A percentile compares a stretch with the other conserved stretches of the same genome.
These are phyloP conservation scores for Sabuloglossum arenarium DNA, from an alignment of 495 filamentous ascomycete genomes.

Conservation along the genomic window DNA sequence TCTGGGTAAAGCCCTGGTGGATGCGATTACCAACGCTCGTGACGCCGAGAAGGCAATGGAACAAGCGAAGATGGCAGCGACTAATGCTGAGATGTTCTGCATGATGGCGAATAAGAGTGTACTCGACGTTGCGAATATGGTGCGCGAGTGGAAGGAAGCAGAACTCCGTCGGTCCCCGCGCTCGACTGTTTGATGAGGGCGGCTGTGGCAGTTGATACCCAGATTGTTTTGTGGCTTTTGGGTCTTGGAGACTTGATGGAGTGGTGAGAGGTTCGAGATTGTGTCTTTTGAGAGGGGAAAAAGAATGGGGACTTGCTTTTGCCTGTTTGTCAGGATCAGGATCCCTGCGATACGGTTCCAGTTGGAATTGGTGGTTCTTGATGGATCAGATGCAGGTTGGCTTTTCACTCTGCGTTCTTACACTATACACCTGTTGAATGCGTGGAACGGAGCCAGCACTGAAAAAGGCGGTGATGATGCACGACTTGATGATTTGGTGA, in stretches of 20 bases:
- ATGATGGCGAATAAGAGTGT: slow-evolving; percentile 14
- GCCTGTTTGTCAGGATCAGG: neutral
- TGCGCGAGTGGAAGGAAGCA: neutral
- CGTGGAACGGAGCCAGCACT: no score
- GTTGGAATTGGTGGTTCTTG: no score
- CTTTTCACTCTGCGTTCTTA: no score
- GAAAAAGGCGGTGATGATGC: no score
- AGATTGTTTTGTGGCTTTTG: neutral
- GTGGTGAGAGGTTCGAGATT: neutral
- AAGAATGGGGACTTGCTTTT: neutral
- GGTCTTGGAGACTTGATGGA: neutral
- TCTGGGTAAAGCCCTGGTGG: slow-evolving; percentile 18
- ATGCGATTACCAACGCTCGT: slow-evolving; percentile 16
- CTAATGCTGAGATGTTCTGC: slow-evolving; percentile 15
- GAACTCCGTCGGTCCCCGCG: neutral
- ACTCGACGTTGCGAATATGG: neutral
- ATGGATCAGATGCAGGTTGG: no score
- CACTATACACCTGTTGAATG: no score
- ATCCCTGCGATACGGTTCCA: no score
- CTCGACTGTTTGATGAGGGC: no score
- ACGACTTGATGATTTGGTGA: no score
- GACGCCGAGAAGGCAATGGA: slow-evolving; percentile 20
- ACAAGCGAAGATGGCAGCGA: slow-evolving; percentile 17
- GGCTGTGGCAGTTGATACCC: no score
- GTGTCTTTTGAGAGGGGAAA: neutral